Percentiles rank a stretch among this genome's conserved stretches.
phyloP scores from a whole-genome alignment of 179 eudicot genomes.

The Gypsophila paniculata region DNA sequence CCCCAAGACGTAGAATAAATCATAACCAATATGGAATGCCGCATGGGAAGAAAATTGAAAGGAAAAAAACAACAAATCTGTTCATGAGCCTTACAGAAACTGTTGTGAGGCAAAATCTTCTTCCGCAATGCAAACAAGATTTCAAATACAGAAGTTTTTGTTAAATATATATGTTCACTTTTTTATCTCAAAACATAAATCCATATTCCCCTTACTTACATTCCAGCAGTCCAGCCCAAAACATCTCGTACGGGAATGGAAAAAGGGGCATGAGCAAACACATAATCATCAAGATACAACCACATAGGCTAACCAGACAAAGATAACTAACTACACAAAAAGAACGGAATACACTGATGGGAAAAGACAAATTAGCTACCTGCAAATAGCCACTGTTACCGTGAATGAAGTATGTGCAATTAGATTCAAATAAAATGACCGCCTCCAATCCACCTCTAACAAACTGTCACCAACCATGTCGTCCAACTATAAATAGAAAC shows the following conservation, averaged over 20 bases:
- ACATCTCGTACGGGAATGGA: not conserved
- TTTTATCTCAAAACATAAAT: too few relatives aligned
- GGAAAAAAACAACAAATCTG: too few relatives aligned
- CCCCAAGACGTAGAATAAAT: too few relatives aligned
- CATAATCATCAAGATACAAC: not conserved
- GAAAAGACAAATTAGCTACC: slow-evolving; percentile 43
- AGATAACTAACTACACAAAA: not conserved
- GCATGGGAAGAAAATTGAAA: too few relatives aligned
- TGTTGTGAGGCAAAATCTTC: too few relatives aligned
- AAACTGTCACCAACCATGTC: slow-evolving; percentile 54
- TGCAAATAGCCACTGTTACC: slow-evolving; percentile 97
- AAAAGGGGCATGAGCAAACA: not conserved
- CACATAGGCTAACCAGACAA: not conserved
- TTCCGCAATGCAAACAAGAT: too few relatives aligned
- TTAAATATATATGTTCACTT: too few relatives aligned
- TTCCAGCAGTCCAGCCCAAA: too few relatives aligned
- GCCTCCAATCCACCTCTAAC: slow-evolving; percentile 83
- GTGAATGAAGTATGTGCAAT: slow-evolving; percentile 89
- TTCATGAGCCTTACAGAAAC: too few relatives aligned
- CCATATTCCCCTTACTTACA: too few relatives aligned
- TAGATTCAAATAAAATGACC: slow-evolving; percentile 81
- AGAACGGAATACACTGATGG: not conserved
- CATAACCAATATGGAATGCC: too few relatives aligned
- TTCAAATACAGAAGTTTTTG: too few relatives aligned
- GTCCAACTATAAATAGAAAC: slow-evolving; percentile 53